Base-by-base conservation (phyloP, 176 grass and related monocot species). In the Oryza officinalis region DNA sequence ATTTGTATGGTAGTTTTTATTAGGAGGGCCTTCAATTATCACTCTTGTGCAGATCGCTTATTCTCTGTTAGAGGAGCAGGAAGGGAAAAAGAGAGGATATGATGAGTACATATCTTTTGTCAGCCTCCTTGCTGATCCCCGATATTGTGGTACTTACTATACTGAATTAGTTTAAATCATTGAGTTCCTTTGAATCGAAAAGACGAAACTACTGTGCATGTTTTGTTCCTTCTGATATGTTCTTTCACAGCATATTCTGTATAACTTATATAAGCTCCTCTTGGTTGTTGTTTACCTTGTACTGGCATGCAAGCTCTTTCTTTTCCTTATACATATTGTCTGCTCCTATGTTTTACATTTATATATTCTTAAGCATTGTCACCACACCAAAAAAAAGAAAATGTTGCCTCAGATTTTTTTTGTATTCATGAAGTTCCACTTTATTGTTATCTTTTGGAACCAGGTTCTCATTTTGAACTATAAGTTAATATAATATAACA, bases 101-200 rank as follows among this genome's bases (percentile, higher is more conserved):
- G 89, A 98, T 86, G 89, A 88, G 67, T 87, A 93, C 82, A 95
- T 98, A 84, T 98, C 96, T 71, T 98, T 98, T 65, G 96, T 98
- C 57, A 41, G 77, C 69, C 96, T 98, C 85, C 96, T 98, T 74
- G 96, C 89, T 50, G 96, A 98, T 92, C 91, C 91, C 57, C 93
- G 91, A 45, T 98, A 92, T 71, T 93, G 93, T 80, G 96, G 96
- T 95, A 94, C 67, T 76, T 80, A 38, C 87, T 79, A 41, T 35
- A 80, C 78, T 80, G 76, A 17, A 86, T 28, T 66, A 25, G 8
- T 81, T 81, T 17, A 0, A 70, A 15, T 6, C 69, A 10, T 80
- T 75, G 10, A 44, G 30, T 33, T 81, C 78, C 49, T 33, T 15
- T 90, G 44, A 77, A 49, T 82, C 40, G 40, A 18, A 41, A 41